Percentiles rank a stretch among this genome's conserved stretches.
phyloP scores from a whole-genome alignment of 2,329 filamentous ascomycete species.

The Trichophyton equinum region DNA sequence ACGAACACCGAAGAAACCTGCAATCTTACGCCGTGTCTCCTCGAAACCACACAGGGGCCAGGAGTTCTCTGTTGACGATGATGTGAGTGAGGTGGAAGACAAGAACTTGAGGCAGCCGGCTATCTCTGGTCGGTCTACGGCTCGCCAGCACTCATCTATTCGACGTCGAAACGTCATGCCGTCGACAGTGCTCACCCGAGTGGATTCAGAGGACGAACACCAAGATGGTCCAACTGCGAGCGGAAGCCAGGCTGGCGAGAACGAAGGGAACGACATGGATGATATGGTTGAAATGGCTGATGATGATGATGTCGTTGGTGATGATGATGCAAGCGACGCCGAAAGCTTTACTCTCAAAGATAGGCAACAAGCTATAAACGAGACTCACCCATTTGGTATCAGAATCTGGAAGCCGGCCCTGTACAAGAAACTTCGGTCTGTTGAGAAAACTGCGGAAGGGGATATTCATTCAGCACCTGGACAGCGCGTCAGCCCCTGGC shows the following conservation, averaged over 20 bases:
- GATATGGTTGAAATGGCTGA: conserved; percentile 32
- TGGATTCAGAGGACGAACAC: conserved; percentile 27
- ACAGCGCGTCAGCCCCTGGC: conserved; percentile 68
- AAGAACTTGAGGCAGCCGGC: conserved; percentile 13
- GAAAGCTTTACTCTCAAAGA: conserved; percentile 98
- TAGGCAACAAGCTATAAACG: conserved; percentile 92
- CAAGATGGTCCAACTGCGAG: conserved; percentile 24
- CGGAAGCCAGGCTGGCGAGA: not conserved
- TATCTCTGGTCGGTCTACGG: conserved; percentile 24
- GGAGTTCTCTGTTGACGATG: conserved; percentile 85
- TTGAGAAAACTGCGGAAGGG: conserved; percentile 88
- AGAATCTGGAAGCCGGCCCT: conserved; percentile 96
- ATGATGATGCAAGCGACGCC: conserved; percentile 67
- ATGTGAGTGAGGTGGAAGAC: conserved; percentile 66
- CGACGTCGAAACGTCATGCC: conserved; percentile 27
- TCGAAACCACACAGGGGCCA: conserved; percentile 72
- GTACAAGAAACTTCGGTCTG: conserved; percentile 94
- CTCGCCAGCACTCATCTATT: conserved; percentile 29
- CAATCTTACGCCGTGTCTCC: conserved; percentile 59
- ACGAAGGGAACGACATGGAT: not conserved
- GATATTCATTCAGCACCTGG: conserved; percentile 95
- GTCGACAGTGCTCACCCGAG: conserved; percentile 22
- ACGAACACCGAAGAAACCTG: conserved; percentile 53
- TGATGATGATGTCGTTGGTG: conserved; percentile 44
- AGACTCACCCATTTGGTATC: conserved; percentile 97